These are phyloP conservation scores for Venturiaceae sp. DNA, from an alignment of 2,329 filamentous ascomycete genomes.

Conservation along the genomic window DNA sequence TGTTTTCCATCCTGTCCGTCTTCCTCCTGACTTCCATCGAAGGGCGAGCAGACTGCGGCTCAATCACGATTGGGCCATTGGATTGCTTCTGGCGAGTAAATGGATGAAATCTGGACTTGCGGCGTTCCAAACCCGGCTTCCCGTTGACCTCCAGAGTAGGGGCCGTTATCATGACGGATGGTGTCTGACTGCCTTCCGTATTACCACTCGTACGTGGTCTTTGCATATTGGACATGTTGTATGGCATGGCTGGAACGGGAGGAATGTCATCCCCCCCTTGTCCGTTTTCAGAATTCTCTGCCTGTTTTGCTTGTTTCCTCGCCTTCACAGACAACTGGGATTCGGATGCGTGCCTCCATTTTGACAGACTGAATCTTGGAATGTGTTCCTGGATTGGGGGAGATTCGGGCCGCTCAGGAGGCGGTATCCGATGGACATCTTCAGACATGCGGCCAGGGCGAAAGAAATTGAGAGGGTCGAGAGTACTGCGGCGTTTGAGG, in stretches of 20 bases:
- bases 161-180: slow-evolving; percentile 81
- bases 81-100: slow-evolving; percentile 16
- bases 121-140: slow-evolving; percentile 10
- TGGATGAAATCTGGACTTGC: slow-evolving; percentile 28
- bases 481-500: slow-evolving; percentile 33
- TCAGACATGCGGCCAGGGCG: slow-evolving; percentile 16
- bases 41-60: slow-evolving; percentile 7
- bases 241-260: slow-evolving; percentile 31
- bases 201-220: slow-evolving; percentile 15
- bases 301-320: slow-evolving; percentile 52
- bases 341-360: slow-evolving; percentile 87
- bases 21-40: slow-evolving; percentile 2
- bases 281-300: slow-evolving; percentile 48
- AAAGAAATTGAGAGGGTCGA: slow-evolving; percentile 28
- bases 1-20: slow-evolving; percentile 1
- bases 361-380: slow-evolving; percentile 55
- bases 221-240: slow-evolving; percentile 19
- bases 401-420: slow-evolving; percentile 22
- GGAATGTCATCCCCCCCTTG: slow-evolving; percentile 35
- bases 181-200: slow-evolving; percentile 25
- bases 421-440: slow-evolving; percentile 20
- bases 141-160: slow-evolving; percentile 51
- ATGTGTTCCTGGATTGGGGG: slow-evolving; percentile 27
- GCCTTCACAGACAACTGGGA: slow-evolving; percentile 72
- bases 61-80: slow-evolving; percentile 8